Evolutionary conservation across 2,329 filamentous ascomycete genomes (phyloP).

Genomic region (Rhytidhysteron rufulum): DNA sequence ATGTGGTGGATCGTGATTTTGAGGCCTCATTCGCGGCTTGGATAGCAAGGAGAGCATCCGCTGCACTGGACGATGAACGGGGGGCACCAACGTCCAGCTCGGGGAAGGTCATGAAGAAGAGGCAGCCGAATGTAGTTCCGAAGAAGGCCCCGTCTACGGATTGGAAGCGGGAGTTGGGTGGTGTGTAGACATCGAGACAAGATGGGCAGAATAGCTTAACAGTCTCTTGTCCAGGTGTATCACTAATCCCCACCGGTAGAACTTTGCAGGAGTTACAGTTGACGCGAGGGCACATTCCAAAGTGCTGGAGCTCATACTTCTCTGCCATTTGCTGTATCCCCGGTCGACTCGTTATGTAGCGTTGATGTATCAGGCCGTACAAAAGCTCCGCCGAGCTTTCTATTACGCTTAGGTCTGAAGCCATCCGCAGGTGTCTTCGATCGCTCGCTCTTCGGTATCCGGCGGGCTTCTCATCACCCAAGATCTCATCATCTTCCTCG

Average conservation of each 20-base stretch:
- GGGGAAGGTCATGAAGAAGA: conserved; percentile 98
- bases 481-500: conserved; percentile 51
- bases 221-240: conserved; percentile 93
- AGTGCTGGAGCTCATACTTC: conserved; percentile 96
- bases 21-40: conserved; percentile 30
- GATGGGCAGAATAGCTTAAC: conserved; percentile 98
- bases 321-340: conserved; percentile 99
- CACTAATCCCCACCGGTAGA: conserved; percentile 86
- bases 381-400: conserved; percentile 97
- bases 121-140: conserved; percentile 90
- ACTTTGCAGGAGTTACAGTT: conserved; percentile 88
- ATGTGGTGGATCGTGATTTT: conserved; percentile 28
- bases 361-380: conserved; percentile 96
- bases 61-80: conserved; percentile 40
- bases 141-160: conserved; percentile 98
- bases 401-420: conserved; percentile 90
- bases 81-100: conserved; percentile 82
- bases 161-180: conserved; percentile 95
- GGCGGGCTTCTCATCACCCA: conserved; percentile 55
- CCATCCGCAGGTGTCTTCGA: conserved; percentile 78
- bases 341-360: conserved; percentile 93
- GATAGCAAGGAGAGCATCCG: conserved; percentile 31
- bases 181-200: conserved; percentile 94
- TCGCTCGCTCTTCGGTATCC: conserved; percentile 42
- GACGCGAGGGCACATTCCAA: conserved; percentile 91